Percentiles rank a stretch among this genome's conserved stretches.
phyloP scores from a whole-genome alignment of 768 basidiomycete genomes.

The Amanita pallidorosea region DNA sequence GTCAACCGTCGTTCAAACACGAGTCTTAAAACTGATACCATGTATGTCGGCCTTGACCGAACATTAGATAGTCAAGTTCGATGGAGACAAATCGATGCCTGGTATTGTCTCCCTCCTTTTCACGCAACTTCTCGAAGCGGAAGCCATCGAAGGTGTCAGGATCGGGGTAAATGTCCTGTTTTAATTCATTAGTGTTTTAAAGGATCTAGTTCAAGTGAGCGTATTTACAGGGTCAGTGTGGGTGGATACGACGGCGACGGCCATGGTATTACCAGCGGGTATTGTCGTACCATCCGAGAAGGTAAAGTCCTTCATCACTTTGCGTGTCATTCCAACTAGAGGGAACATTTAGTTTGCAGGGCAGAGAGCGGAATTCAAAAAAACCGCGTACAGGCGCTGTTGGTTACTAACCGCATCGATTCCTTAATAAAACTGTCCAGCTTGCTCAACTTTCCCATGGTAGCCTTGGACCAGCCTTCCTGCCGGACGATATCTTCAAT shows the following conservation, averaged over 20 bases:
- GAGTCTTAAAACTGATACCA: too few relatives aligned
- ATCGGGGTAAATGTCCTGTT: constrained; percentile 8
- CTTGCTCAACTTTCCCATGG: too few relatives aligned
- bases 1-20: too few relatives aligned
- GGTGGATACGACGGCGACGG: constrained; percentile 8
- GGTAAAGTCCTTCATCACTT: constrained; percentile 26
- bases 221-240: constrained; percentile 3
- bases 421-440: too few relatives aligned
- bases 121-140: too few relatives aligned
- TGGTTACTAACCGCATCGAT: background rate
- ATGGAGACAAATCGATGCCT: too few relatives aligned
- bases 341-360: constrained; percentile 11
- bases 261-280: constrained; percentile 14
- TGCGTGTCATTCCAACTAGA: constrained; percentile 17
- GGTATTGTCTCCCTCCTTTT: too few relatives aligned
- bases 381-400: constrained; percentile 11
- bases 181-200: constrained; percentile 7
- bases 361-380: background rate
- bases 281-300: constrained; percentile 18
- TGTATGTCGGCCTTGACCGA: too few relatives aligned
- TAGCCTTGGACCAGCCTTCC: too few relatives aligned
- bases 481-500: too few relatives aligned
- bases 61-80: too few relatives aligned
- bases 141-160: too few relatives aligned
- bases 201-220: background rate